Evolutionary conservation across 1,284 basidiomycete species (phyloP).

Genomic region (Tilletia indica): DNA sequence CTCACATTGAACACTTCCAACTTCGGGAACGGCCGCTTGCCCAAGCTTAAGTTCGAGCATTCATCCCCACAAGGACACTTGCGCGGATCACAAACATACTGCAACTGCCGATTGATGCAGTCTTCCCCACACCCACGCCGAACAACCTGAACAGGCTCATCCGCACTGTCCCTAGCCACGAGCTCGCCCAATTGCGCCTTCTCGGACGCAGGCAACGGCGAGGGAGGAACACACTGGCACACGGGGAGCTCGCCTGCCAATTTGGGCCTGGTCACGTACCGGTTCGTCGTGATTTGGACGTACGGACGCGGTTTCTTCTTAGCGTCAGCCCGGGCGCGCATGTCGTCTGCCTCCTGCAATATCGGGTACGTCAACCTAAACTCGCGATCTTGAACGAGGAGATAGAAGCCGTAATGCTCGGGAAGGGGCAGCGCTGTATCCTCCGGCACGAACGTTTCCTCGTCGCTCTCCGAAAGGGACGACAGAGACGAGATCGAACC

Average conservation of each 20-base stretch:
- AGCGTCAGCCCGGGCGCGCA: slow-evolving; percentile 35
- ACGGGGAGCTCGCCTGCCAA: slow-evolving; percentile 40
- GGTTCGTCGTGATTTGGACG: slow-evolving; percentile 40
- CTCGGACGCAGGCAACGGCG: background rate
- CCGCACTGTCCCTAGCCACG: background rate
- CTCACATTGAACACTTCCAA: slow-evolving; percentile 34
- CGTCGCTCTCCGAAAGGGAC: background rate
- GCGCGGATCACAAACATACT: slow-evolving; percentile 45
- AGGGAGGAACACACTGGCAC: slow-evolving; percentile 39
- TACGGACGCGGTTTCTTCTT: slow-evolving; percentile 43
- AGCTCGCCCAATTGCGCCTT: background rate
- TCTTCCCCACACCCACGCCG: slow-evolving; percentile 31
- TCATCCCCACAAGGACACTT: slow-evolving; percentile 43
- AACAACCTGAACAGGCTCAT: background rate
- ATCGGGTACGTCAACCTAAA: slow-evolving; percentile 36
- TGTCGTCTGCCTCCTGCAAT: slow-evolving; percentile 27
- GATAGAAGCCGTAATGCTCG: slow-evolving; percentile 34
- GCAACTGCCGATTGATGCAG: slow-evolving; percentile 48
- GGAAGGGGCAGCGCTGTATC: slow-evolving; percentile 23
- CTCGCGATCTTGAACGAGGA: slow-evolving; percentile 36
- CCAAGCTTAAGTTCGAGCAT: slow-evolving; percentile 48
- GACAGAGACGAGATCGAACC: slow-evolving; percentile 8
- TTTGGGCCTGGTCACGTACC: slow-evolving; percentile 38
- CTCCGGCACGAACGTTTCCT: slow-evolving; percentile 13
- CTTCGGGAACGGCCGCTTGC: slow-evolving; percentile 36